These are phyloP conservation scores for Alternaria infectoria DNA, from an alignment of 2,329 filamentous ascomycete species.

Conservation along the genomic window DNA sequence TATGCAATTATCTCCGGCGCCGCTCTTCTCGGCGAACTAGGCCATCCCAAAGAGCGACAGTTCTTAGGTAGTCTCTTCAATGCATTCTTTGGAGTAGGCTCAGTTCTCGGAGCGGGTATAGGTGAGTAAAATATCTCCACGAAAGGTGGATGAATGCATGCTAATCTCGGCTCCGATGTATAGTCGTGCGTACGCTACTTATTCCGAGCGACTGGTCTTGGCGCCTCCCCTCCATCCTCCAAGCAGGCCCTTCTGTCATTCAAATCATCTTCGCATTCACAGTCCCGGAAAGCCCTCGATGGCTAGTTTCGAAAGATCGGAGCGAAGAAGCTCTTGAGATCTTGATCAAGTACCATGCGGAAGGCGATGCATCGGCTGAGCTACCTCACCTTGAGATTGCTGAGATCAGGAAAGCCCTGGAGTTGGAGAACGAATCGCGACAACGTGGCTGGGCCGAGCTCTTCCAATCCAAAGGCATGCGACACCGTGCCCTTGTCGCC, in stretches of 20 bases:
- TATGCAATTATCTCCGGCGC: conserved; percentile 69
- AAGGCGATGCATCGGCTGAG: conserved; percentile 59
- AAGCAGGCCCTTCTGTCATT: conserved; percentile 66
- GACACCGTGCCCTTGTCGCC: conserved; percentile 67
- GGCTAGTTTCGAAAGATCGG: conserved; percentile 68
- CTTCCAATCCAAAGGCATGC: conserved; percentile 67
- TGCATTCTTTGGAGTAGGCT: conserved; percentile 69
- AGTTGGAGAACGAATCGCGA: conserved; percentile 61
- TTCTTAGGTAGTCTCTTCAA: conserved; percentile 73
- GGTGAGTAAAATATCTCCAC: not conserved
- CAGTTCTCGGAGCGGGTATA: conserved; percentile 64
- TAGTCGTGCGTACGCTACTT: conserved; percentile 65
- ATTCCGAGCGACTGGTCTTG: conserved; percentile 69
- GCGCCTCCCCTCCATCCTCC: conserved; percentile 70
- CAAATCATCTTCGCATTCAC: conserved; percentile 68
- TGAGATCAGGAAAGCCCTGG: conserved; percentile 69
- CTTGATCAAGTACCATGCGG: conserved; percentile 69
- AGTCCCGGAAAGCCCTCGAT: conserved; percentile 70
- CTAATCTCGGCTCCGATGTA: not conserved
- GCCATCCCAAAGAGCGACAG: conserved; percentile 71
- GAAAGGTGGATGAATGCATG: not conserved
- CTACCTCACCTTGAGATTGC: conserved; percentile 70
- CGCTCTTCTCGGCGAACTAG: conserved; percentile 69
- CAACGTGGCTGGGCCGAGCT: conserved; percentile 65
- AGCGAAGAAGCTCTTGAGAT: conserved; percentile 67